Evolutionary conservation across 495 filamentous ascomycete species (phyloP), one percentile per base, ranked within the genome.

Genomic region (Penicillium mononematosum): DNA sequence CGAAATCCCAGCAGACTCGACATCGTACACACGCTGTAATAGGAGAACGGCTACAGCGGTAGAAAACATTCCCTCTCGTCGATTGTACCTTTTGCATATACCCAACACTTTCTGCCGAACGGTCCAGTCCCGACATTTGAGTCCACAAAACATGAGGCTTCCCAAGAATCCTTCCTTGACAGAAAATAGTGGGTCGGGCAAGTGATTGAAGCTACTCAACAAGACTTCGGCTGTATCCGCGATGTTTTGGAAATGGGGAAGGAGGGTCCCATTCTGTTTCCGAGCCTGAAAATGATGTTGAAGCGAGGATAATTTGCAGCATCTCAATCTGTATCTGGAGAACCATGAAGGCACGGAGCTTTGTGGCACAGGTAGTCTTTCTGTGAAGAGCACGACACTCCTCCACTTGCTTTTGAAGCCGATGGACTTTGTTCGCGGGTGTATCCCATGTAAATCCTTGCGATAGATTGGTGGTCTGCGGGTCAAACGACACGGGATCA

Each of bases 81-180:
- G 53, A 19, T 55, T 41, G 11, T 55, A 55, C 20, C 19, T 47
- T 38, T 25, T 31, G 25, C 54, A 50, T n/a, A 58, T 22, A 16
- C 17, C 20, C 41, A 55, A 14, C 12, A 49, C 53, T 24, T 50
- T 43, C 27, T 52, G 54, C 0, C 58, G 58, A 19, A 61, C 32
- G 1, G 42, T 9, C 45, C 47, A 58, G 20, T 61, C 54, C 6
- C 58, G 58, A 44, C 58, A 60, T 32, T 58, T 58, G 3, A 57
- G 16, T 16, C 36, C 58, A 34, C 57, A 59, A 11, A 58, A 19
- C 29, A 57, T 41, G 31, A 60, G 41, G 19, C 46, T n/a, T 12
- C 24, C 27, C 14, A 43, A 7, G 12, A 56, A 32, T 14, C 52
- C 45, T 8, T 45, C 45, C 36, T 58, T 50, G 14, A 36, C 25